phyloP scores from a whole-genome alignment of 352 stramenopile species.

The Globisporangium echinulatum region DNA sequence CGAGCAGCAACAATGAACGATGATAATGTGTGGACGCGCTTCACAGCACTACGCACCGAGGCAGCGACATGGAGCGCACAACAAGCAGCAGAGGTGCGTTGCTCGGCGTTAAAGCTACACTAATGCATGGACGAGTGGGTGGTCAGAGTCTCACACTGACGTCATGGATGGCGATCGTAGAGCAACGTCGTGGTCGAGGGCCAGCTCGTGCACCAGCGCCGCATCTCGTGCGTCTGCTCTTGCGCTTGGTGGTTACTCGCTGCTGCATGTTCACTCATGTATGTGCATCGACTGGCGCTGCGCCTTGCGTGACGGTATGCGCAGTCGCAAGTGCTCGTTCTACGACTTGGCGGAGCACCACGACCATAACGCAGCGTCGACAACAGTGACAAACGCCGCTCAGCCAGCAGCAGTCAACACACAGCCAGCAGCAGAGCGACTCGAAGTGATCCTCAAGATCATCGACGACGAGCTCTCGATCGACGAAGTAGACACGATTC shows the following conservation, averaged over 20 bases:
- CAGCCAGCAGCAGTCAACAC: slow-evolving; percentile 5
- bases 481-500: slow-evolving; percentile 58
- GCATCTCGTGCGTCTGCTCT: slow-evolving; percentile 45
- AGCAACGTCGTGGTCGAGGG: slow-evolving; percentile 49
- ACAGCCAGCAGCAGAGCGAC: slow-evolving; percentile 18
- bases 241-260: neutral
- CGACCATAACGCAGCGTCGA: neutral
- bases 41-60: slow-evolving; percentile 37
- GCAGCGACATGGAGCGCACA: slow-evolving; percentile 20
- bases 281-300: neutral
- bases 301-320: neutral
- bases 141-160: no score
- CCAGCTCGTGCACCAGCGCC: slow-evolving; percentile 67
- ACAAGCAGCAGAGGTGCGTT: slow-evolving; percentile 14
- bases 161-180: slow-evolving; percentile 6
- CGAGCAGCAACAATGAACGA: neutral
- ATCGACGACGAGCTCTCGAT: slow-evolving; percentile 54
- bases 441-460: slow-evolving; percentile 80
- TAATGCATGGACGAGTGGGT: no score
- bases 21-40: slow-evolving; percentile 29
- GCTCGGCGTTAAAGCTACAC: no score
- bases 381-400: neutral
- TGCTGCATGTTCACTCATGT: neutral
- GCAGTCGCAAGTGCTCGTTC: slow-evolving; percentile 67
- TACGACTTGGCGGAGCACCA: slow-evolving; percentile 46